Conservation (phyloP, 106 monocot species). For the Agapanthus africanus region DNA sequence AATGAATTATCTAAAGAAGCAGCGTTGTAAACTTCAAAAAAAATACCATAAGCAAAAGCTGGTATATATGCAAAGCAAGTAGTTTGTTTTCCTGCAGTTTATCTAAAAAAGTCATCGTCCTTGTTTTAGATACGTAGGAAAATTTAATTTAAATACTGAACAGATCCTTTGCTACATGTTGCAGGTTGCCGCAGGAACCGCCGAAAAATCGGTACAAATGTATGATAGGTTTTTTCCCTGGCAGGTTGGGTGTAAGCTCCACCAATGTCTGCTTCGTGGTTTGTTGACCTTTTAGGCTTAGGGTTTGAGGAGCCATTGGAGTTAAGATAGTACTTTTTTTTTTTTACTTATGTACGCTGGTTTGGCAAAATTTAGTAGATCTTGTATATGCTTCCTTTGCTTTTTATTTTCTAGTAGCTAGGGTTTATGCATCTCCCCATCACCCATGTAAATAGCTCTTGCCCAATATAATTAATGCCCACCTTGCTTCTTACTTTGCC, state of each 20-base stretch:
- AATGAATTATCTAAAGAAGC: too few species aligned
- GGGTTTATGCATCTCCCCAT: not conserved
- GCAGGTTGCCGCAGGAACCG: not conserved
- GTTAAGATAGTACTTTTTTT: not conserved
- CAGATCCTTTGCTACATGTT: not conserved
- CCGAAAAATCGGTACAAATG: not conserved
- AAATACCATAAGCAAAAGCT: too few species aligned
- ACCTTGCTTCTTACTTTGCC: too few species aligned
- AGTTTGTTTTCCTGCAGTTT: too few species aligned
- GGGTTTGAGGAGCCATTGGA: constrained; percentile 1
- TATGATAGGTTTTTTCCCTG: not conserved
- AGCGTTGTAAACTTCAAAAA: too few species aligned
- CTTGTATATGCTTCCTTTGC: not conserved
- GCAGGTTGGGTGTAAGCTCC: not conserved
- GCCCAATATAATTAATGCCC: not conserved
- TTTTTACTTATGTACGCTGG: not conserved
- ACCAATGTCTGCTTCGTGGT: not conserved
- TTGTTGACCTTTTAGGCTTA: not conserved
- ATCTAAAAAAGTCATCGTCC: too few species aligned
- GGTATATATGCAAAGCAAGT: too few species aligned
- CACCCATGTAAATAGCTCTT: not conserved
- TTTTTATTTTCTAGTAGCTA: not conserved
- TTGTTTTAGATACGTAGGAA: not conserved
- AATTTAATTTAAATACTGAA: not conserved
- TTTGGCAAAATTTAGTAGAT: not conserved